These are phyloP conservation scores for Craspedostauros australis DNA, from an alignment of 108 stramenopile genomes.

Conservation along the genomic window DNA sequence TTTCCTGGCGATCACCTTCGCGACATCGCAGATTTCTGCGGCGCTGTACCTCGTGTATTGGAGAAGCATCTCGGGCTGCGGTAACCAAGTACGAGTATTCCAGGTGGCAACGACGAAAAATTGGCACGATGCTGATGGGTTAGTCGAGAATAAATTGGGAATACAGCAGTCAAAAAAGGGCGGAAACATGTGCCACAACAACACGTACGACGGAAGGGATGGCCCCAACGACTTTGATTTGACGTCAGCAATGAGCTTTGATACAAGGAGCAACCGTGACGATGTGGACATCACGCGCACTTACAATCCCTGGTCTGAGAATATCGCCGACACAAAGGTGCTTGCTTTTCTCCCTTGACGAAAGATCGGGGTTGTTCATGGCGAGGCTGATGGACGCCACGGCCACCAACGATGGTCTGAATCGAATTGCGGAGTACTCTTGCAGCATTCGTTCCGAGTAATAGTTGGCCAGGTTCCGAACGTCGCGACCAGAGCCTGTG, in stretches of 20 bases:
- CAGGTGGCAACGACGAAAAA: too few relatives aligned
- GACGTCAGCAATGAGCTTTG: too few relatives aligned
- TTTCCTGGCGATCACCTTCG: constrained; percentile 36
- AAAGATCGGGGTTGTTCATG: constrained; percentile 31
- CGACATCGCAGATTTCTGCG: constrained; percentile 25
- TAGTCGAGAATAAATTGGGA: too few relatives aligned
- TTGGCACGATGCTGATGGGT: too few relatives aligned
- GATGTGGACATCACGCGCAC: background rate
- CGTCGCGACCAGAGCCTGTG: constrained; percentile 20
- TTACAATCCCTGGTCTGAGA: constrained; percentile 1
- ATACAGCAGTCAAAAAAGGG: too few relatives aligned
- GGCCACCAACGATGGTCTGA: constrained; percentile 81
- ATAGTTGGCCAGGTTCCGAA: constrained; percentile 66
- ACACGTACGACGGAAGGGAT: too few relatives aligned
- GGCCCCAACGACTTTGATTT: too few relatives aligned
- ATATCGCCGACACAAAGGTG: too few relatives aligned
- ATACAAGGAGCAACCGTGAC: too few relatives aligned
- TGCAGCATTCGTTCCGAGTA: constrained; percentile 94
- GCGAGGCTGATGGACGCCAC: constrained; percentile 89
- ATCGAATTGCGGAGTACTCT: constrained; percentile 84
- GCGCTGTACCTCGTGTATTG: constrained; percentile 54
- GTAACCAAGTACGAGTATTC: too few relatives aligned
- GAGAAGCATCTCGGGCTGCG: constrained; percentile 39
- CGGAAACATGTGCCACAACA: too few relatives aligned
- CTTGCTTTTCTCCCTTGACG: constrained; percentile 1